Percentiles rank a stretch among this genome's conserved stretches.
phyloP scores from a whole-genome alignment of 2,329 filamentous ascomycete species.

The Cladophialophora exuberans region DNA sequence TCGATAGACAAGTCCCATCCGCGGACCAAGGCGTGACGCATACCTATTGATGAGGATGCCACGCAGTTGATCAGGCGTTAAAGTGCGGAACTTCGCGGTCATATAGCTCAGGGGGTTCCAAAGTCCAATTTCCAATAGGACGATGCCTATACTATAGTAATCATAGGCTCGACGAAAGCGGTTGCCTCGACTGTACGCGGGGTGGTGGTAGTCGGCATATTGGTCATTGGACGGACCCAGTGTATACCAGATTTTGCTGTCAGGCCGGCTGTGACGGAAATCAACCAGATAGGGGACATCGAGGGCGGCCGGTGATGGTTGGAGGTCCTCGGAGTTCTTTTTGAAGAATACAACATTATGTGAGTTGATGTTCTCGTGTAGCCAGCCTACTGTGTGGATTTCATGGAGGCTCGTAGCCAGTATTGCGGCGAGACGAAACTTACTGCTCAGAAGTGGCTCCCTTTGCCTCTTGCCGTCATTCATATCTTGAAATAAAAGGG shows the following conservation, averaged over 20 bases:
- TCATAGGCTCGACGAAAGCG: conserved; percentile 46
- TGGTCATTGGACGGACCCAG: background rate
- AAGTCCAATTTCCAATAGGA: conserved; percentile 65
- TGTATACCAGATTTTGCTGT: background rate
- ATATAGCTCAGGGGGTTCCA: conserved; percentile 45
- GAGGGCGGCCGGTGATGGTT: background rate
- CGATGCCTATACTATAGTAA: conserved; percentile 64
- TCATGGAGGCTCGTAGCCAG: background rate
- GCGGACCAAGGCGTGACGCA: conserved; percentile 37
- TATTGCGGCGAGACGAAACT: background rate
- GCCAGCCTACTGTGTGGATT: background rate
- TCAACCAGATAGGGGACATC: background rate
- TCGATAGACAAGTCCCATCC: background rate
- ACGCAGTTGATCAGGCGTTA: background rate
- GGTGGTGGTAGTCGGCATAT: conserved; percentile 56
- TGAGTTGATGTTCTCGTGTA: background rate
- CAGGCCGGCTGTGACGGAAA: background rate
- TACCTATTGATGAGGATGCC: conserved; percentile 43
- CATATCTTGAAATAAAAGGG: too few relatives aligned
- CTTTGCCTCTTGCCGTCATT: too few relatives aligned
- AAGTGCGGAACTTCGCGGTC: background rate
- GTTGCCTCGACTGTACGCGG: conserved; percentile 39
- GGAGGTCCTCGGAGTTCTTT: too few relatives aligned
- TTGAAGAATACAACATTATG: background rate
- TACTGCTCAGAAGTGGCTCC: background rate